A percentile compares a stretch with the other conserved stretches of the same genome.
Conservation (phyloP, 2,329 filamentous ascomycete species). For the Colletotrichum echinochloae region DNA sequence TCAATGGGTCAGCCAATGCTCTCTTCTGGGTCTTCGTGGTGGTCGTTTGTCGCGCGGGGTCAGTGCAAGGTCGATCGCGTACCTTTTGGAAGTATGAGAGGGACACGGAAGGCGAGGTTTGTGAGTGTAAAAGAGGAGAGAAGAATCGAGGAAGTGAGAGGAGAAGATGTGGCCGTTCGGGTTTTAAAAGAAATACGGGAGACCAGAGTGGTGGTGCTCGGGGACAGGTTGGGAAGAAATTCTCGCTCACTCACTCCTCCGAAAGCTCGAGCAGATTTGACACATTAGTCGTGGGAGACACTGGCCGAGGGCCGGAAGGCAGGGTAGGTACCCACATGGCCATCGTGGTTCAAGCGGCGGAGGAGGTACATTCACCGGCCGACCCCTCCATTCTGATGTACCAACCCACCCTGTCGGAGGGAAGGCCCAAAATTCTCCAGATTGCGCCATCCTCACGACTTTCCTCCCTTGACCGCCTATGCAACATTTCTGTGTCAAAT, state of each 20-base stretch:
- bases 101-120: constrained; percentile 4
- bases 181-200: constrained; percentile 39
- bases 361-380: constrained; percentile 23
- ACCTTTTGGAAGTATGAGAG: constrained; percentile 7
- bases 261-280: constrained; percentile 39
- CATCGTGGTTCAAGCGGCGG: background rate
- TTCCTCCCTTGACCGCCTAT: constrained; percentile 37
- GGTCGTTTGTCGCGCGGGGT: background rate
- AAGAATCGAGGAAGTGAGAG: constrained; percentile 28
- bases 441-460: constrained; percentile 39
- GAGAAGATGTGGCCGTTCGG: constrained; percentile 36
- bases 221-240: constrained; percentile 32
- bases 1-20: constrained; percentile 20
- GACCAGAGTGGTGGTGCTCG: constrained; percentile 27
- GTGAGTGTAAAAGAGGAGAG: constrained; percentile 26
- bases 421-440: constrained; percentile 38
- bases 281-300: constrained; percentile 35
- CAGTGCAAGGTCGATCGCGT: constrained; percentile 21
- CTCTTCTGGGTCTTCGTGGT: constrained; percentile 14
- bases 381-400: constrained; percentile 38
- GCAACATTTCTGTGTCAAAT: constrained; percentile 16
- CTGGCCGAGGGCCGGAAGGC: constrained; percentile 33
- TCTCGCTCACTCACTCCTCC: constrained; percentile 24
- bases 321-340: constrained; percentile 5
- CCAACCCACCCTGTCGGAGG: constrained; percentile 36